A percentile compares a stretch with the other conserved stretches of the same genome.
Conservation (phyloP, 1,284 basidiomycete genomes). For the Irpex lacteus region DNA sequence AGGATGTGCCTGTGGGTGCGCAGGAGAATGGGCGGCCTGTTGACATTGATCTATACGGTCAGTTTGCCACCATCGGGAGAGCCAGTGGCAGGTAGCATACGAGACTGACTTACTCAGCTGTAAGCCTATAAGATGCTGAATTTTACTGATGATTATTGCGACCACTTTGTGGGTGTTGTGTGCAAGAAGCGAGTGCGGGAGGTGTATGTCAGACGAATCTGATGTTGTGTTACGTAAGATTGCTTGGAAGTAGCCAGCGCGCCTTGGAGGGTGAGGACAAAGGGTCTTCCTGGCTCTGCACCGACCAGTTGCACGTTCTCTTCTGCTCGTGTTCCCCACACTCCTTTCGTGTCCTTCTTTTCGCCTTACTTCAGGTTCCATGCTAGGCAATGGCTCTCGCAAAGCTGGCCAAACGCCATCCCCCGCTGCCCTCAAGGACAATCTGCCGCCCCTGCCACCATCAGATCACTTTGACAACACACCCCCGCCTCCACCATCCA, state of each 20-base stretch:
- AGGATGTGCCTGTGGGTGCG: no score
- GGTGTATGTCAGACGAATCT: background rate
- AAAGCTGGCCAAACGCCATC: conserved; percentile 28
- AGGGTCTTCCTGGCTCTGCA: background rate
- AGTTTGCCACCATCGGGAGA: no score
- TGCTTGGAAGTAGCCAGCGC: background rate
- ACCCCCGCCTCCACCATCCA: conserved; percentile 34
- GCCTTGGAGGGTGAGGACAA: background rate
- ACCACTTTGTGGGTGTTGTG: no score
- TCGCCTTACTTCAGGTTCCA: conserved; percentile 16
- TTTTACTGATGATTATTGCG: no score
- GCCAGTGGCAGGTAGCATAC: no score
- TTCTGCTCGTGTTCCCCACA: conserved; percentile 9
- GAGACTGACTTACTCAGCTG: no score
- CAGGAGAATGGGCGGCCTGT: no score
- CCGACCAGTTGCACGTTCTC: background rate
- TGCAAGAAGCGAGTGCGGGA: no score
- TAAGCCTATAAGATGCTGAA: no score
- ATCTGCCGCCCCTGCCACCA: conserved; percentile 35
- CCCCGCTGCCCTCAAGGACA: conserved; percentile 26
- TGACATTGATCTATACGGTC: no score
- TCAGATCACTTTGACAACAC: conserved; percentile 22
- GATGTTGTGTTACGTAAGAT: background rate
- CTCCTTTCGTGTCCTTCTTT: conserved; percentile 16
- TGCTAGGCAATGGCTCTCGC: conserved; percentile 18